Evolutionary conservation across 2,329 filamentous ascomycete genomes (phyloP).

Genomic region (Pseudogymnoascus sp.): DNA sequence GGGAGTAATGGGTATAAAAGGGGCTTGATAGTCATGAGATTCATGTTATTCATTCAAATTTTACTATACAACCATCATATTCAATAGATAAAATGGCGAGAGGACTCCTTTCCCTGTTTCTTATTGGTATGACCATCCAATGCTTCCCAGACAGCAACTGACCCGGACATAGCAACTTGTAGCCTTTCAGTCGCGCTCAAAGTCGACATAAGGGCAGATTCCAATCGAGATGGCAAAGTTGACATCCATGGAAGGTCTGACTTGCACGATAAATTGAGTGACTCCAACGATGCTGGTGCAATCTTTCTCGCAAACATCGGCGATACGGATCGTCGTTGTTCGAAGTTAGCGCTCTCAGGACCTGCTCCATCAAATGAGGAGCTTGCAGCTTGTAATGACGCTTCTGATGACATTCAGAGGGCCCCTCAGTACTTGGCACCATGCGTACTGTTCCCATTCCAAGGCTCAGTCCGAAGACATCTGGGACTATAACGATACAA

Average conservation of each 20-base stretch:
- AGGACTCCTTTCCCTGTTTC: not conserved
- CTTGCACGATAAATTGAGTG: slow-evolving; percentile 19
- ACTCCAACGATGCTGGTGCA: slow-evolving; percentile 24
- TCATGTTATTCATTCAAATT: not conserved
- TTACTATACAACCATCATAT: not conserved
- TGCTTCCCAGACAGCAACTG: not conserved
- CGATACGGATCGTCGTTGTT: slow-evolving; percentile 28
- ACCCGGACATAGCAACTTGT: not conserved
- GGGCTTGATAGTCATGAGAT: not conserved
- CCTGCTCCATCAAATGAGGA: slow-evolving; percentile 20
- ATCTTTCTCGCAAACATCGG: slow-evolving; percentile 32
- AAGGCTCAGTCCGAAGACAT: not conserved
- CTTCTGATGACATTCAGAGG: slow-evolving; percentile 27
- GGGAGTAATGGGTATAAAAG: not conserved
- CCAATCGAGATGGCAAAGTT: slow-evolving; percentile 30
- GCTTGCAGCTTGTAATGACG: slow-evolving; percentile 30
- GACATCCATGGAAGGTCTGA: slow-evolving; percentile 21
- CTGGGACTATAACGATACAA: not conserved
- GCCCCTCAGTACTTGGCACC: slow-evolving; percentile 28
- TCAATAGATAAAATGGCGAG: not conserved
- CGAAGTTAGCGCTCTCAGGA: slow-evolving; percentile 7
- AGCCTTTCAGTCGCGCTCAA: not conserved
- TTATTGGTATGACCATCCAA: not conserved
- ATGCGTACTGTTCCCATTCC: slow-evolving; percentile 23
- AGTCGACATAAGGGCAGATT: slow-evolving; percentile 29